Evolutionary conservation across 1,284 basidiomycete genomes (phyloP).

Genomic region (Kwoniella shivajii): DNA sequence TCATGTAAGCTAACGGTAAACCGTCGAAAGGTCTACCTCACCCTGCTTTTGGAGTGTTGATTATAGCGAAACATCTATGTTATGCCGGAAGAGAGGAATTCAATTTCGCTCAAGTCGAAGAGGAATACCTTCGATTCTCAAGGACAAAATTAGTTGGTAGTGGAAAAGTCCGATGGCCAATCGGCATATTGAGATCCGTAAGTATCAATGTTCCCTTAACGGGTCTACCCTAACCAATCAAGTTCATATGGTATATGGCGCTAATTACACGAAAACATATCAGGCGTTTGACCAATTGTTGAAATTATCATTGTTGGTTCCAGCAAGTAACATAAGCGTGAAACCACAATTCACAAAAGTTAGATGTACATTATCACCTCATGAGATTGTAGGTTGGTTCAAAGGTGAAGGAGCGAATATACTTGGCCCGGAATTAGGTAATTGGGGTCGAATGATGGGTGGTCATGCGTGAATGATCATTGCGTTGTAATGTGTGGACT

Average conservation of each 20-base stretch:
- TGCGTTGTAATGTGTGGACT: neutral
- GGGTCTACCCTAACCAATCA: too few relatives aligned
- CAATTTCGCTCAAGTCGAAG: conserved; percentile 52
- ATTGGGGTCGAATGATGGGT: conserved; percentile 51
- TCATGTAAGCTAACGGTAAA: neutral
- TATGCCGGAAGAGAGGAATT: conserved; percentile 67
- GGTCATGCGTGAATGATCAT: conserved; percentile 42
- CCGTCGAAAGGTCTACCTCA: conserved; percentile 40
- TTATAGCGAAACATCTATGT: conserved; percentile 67
- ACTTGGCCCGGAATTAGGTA: conserved; percentile 48
- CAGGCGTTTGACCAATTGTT: conserved; percentile 49
- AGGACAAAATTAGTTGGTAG: conserved; percentile 52
- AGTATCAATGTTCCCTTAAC: too few relatives aligned
- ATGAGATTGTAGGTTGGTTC: conserved; percentile 53
- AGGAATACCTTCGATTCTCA: conserved; percentile 53
- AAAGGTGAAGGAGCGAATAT: conserved; percentile 43
- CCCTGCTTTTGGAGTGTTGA: conserved; percentile 49
- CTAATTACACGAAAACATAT: too few relatives aligned
- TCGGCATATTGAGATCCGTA: conserved; percentile 42
- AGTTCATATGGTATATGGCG: too few relatives aligned
- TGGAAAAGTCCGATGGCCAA: conserved; percentile 49
- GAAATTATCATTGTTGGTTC: conserved; percentile 42
- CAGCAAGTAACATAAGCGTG: conserved; percentile 30
- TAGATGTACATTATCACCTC: conserved; percentile 43
- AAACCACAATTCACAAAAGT: conserved; percentile 48